A percentile compares a stretch with the other conserved stretches of the same genome.
Conservation (phyloP, 768 basidiomycete species). For the Trametes gibbosa region DNA sequence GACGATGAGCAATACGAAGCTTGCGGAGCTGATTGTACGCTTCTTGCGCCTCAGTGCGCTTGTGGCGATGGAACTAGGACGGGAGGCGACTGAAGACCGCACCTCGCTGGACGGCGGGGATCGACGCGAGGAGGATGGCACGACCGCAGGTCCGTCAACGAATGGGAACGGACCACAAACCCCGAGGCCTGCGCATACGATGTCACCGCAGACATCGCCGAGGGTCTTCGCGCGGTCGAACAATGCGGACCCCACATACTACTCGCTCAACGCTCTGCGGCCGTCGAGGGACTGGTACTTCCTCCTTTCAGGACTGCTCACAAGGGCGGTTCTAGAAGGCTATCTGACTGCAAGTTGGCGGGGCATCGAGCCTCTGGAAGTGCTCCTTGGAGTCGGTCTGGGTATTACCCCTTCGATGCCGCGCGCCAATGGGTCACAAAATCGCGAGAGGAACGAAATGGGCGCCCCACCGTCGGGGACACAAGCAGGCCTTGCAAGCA, state of each 20-base stretch:
- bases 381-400: slow-evolving; percentile 70
- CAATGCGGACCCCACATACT: slow-evolving; percentile 17
- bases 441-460: neutral
- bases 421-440: slow-evolving; percentile 1
- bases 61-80: slow-evolving; percentile 72
- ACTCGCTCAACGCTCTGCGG: slow-evolving; percentile 41
- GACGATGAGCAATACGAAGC: slow-evolving; percentile 59
- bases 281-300: slow-evolving; percentile 83
- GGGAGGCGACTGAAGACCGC: slow-evolving; percentile 48
- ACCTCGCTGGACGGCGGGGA: slow-evolving; percentile 43
- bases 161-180: slow-evolving; percentile 8
- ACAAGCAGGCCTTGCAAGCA: slow-evolving; percentile 10
- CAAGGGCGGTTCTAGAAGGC: slow-evolving; percentile 82
- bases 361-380: slow-evolving; percentile 66
- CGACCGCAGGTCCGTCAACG: neutral
- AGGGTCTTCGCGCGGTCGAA: slow-evolving; percentile 19
- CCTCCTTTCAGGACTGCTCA: slow-evolving; percentile 71
- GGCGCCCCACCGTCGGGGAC: neutral
- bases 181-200: slow-evolving; percentile 1
- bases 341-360: slow-evolving; percentile 82
- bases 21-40: slow-evolving; percentile 62
- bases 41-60: slow-evolving; percentile 79
- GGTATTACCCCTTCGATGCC: neutral
- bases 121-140: slow-evolving; percentile 26
- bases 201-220: slow-evolving; percentile 24